Evolutionary conservation across 495 filamentous ascomycete genomes (phyloP).

Genomic region (Talaromyces liani): DNA sequence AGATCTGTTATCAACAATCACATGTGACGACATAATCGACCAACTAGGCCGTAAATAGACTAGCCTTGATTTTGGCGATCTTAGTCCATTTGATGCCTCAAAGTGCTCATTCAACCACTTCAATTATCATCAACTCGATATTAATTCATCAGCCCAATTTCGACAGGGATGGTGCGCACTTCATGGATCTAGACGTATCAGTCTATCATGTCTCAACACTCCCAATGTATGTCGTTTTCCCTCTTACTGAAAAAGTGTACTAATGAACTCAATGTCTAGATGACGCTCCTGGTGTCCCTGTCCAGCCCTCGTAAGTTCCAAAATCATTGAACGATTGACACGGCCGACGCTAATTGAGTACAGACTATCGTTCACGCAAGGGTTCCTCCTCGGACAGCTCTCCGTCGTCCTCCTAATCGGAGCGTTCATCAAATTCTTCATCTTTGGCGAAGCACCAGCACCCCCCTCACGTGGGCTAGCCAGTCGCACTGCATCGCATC

Average conservation of each 20-base stretch:
- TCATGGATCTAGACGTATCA: constrained; percentile 1
- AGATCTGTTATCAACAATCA: background rate
- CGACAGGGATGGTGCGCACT: constrained; percentile 7
- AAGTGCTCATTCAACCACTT: background rate
- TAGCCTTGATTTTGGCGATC: background rate
- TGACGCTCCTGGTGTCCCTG: constrained; percentile 18
- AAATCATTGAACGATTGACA: background rate
- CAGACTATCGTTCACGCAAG: constrained; percentile 85
- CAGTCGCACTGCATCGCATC: constrained; percentile 54
- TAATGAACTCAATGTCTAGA: constrained; percentile 3
- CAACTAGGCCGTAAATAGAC: background rate
- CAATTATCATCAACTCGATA: background rate
- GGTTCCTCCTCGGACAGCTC: constrained; percentile 87
- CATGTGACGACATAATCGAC: background rate
- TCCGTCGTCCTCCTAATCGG: constrained; percentile 84
- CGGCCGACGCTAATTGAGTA: background rate
- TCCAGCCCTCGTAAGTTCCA: constrained; percentile 42
- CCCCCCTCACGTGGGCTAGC: constrained; percentile 71
- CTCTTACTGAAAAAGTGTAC: background rate
- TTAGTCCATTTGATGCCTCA: background rate
- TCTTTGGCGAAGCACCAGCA: constrained; percentile 88
- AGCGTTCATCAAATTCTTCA: constrained; percentile 99
- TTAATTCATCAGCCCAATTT: background rate
- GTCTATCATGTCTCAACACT: constrained; percentile 11
- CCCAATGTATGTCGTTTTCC: constrained; percentile 2